Conservation (phyloP, 805 yeast genomes). For the Spathaspora hagerdaliae region DNA sequence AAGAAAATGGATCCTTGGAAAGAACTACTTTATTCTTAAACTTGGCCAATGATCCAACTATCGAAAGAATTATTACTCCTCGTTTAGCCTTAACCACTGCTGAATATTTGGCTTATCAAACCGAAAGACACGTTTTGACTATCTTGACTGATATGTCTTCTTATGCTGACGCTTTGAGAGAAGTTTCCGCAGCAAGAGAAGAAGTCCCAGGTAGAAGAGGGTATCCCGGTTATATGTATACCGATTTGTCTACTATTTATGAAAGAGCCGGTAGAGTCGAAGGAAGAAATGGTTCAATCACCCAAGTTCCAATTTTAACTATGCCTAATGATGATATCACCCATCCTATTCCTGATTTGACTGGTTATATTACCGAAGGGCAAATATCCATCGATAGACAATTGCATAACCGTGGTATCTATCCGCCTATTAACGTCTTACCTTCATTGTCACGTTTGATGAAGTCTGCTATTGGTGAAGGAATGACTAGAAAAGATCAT, state of each 20-base stretch:
- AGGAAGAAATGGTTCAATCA: constrained; percentile 98
- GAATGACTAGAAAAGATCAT: constrained; percentile 99
- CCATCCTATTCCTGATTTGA: constrained; percentile 99
- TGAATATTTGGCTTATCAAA: constrained; percentile 97
- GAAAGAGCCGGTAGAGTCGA: constrained; percentile 99
- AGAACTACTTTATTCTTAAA: constrained; percentile 95
- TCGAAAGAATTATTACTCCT: constrained; percentile 98
- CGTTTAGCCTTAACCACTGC: constrained; percentile 98
- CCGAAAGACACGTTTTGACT: constrained; percentile 98
- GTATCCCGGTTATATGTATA: constrained; percentile 99
- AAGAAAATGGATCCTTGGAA: constrained; percentile 97
- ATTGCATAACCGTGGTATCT: constrained; percentile 91
- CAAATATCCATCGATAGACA: constrained; percentile 98
- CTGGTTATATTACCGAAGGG: constrained; percentile 99
- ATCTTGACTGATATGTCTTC: constrained; percentile 99
- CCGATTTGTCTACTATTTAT: constrained; percentile 97
- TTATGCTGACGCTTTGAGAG: constrained; percentile 99
- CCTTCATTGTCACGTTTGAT: constrained; percentile 97
- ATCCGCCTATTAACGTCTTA: constrained; percentile 97
- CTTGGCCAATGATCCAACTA: constrained; percentile 98
- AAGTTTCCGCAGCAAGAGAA: constrained; percentile 99
- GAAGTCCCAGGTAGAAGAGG: constrained; percentile 99
- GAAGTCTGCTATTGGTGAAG: constrained; percentile 99
- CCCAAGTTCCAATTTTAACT: constrained; percentile 97
- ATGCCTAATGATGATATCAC: constrained; percentile 99